These are phyloP conservation scores for Mortierella sp. DNA, from an alignment of 371 early-diverging fungal genomes.

Conservation along the genomic window DNA sequence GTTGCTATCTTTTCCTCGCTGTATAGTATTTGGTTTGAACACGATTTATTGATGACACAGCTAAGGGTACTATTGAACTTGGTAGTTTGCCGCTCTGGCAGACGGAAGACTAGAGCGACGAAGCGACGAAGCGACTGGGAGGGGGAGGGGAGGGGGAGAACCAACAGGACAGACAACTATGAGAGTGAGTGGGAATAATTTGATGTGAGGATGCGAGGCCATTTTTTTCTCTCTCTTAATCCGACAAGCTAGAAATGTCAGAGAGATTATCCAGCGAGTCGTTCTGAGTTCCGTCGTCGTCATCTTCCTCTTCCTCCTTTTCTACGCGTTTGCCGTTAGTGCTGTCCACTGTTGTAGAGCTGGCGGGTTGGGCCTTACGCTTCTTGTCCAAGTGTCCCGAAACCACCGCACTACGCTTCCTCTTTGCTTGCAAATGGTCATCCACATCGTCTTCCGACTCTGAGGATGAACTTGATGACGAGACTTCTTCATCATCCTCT, in stretches of 20 bases:
- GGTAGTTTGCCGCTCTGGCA: no score
- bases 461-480: constrained; percentile 18
- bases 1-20: neutral
- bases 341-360: neutral
- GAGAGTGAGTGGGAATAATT: neutral
- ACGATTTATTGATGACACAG: constrained; percentile 3
- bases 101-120: no score
- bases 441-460: constrained; percentile 31
- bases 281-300: constrained; percentile 27
- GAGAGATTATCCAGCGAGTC: constrained; percentile 54
- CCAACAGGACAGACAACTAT: neutral
- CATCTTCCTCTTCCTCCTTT: constrained; percentile 24
- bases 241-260: constrained; percentile 51
- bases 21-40: neutral
- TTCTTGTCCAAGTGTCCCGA: constrained; percentile 27
- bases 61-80: no score
- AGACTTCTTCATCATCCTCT: constrained; percentile 11
- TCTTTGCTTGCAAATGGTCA: neutral
- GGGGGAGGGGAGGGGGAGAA: constrained; percentile 1
- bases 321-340: neutral
- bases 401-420: constrained; percentile 33
- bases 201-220: no score
- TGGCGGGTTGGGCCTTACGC: constrained; percentile 15
- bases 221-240: constrained; percentile 23
- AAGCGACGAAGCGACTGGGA: no score